Evolutionary conservation across 345 rosid species (phyloP).

Genomic region (rapeseed (Brassica napus)): DNA sequence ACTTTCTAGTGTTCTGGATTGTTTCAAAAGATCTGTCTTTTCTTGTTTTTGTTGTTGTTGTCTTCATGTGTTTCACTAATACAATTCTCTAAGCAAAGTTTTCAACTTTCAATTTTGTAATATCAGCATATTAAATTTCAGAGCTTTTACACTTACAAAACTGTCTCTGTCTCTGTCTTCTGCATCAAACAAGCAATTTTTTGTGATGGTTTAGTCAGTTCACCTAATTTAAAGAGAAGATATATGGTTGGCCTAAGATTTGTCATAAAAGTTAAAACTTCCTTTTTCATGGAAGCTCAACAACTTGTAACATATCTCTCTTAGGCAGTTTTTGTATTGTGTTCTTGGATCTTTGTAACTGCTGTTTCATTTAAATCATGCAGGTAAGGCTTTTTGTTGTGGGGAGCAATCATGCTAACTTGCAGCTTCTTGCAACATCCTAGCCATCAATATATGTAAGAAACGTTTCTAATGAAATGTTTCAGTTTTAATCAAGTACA

Average conservation of each 20-base stretch:
- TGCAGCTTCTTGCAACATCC: constrained; percentile 2
- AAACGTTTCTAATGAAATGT: background rate
- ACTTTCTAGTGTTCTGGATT: constrained; percentile 17
- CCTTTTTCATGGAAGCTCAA: constrained; percentile 43
- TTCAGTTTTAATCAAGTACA: background rate
- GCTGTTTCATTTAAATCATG: constrained; percentile 18
- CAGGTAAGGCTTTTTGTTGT: constrained; percentile 16
- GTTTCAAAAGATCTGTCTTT: constrained; percentile 37
- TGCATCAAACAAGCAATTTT: constrained; percentile 9
- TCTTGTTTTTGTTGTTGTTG: constrained; percentile 2
- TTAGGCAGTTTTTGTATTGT: constrained; percentile 31
- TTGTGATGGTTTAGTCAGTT: constrained; percentile 23
- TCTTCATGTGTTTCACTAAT: background rate
- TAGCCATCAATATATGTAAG: constrained; percentile 23
- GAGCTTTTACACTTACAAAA: constrained; percentile 14
- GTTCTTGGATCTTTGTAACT: constrained; percentile 33
- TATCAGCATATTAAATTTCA: background rate
- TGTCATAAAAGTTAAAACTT: constrained; percentile 28
- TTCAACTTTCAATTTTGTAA: background rate
- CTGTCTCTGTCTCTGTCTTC: constrained; percentile 15
- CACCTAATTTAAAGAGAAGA: constrained; percentile 28
- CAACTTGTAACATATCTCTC: constrained; percentile 28
- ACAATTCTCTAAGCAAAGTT: background rate
- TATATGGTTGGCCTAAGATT: constrained; percentile 28
- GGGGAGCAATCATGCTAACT: constrained; percentile 19